Percentiles rank a stretch among this genome's conserved stretches.
Conservation (phyloP, 352 stramenopile genomes). For the Pythium angustatum region DNA sequence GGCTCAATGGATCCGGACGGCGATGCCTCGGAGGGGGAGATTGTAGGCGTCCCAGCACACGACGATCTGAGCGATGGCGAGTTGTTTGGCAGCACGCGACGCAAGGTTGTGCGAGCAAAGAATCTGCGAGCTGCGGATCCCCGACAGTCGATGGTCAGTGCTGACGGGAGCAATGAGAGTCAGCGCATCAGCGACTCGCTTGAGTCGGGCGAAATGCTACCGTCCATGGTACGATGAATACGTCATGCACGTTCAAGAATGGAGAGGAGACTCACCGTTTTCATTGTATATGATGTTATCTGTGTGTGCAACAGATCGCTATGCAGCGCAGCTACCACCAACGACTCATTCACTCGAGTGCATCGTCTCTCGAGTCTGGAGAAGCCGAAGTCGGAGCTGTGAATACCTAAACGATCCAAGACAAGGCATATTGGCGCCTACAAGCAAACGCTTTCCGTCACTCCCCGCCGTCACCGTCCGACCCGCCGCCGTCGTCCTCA, state of each 20-base stretch:
- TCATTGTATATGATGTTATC: neutral
- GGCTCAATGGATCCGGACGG: neutral
- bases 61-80: slow-evolving; percentile 70
- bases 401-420: neutral
- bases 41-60: slow-evolving; percentile 9
- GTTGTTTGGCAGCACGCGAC: slow-evolving; percentile 41
- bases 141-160: slow-evolving; percentile 4
- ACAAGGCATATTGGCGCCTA: too few species aligned
- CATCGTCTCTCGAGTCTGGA: slow-evolving; percentile 41
- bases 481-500: slow-evolving; percentile 1
- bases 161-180: neutral
- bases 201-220: slow-evolving; percentile 59
- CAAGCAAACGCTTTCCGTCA: neutral
- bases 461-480: slow-evolving; percentile 10
- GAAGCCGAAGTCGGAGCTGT: slow-evolving; percentile 35
- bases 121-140: slow-evolving; percentile 18
- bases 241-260: too few species aligned
- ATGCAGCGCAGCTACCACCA: slow-evolving; percentile 25
- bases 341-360: slow-evolving; percentile 22
- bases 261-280: slow-evolving; percentile 2
- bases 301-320: slow-evolving; percentile 19
- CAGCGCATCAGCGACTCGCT: slow-evolving; percentile 28
- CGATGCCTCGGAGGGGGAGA: slow-evolving; percentile 35
- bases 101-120: slow-evolving; percentile 31
- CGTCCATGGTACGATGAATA: slow-evolving; percentile 37